These are phyloP conservation scores for Claviceps digitariae DNA, from an alignment of 2,329 filamentous ascomycete species.

Conservation along the genomic window DNA sequence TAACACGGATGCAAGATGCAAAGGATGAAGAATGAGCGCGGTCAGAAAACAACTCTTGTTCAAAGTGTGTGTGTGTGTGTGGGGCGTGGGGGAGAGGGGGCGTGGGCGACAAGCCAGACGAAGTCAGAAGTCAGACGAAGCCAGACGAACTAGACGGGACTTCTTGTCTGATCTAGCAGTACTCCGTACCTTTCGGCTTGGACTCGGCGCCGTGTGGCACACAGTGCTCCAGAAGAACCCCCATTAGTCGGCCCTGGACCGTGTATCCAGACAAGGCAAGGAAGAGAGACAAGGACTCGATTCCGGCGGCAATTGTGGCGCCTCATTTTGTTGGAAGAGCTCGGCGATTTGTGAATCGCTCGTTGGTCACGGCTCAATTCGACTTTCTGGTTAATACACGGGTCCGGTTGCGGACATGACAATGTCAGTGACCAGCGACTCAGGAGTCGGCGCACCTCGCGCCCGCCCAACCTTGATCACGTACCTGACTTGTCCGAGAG, in stretches of 20 bases:
- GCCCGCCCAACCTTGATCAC: too few relatives aligned
- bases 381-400: neutral
- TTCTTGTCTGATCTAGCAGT: neutral
- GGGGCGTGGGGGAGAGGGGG: too few relatives aligned
- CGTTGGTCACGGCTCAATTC: neutral
- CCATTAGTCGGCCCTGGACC: neutral
- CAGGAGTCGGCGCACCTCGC: neutral
- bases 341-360: neutral
- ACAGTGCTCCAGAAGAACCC: slow-evolving; percentile 4
- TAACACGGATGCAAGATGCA: neutral
- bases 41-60: neutral
- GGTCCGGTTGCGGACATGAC: neutral
- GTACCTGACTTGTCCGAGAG: neutral
- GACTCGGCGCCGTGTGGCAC: slow-evolving; percentile 5
- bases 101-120: neutral
- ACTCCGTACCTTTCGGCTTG: slow-evolving; percentile 2
- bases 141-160: neutral
- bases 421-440: neutral
- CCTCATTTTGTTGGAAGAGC: neutral
- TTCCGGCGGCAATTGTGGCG: neutral
- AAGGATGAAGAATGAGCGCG: neutral
- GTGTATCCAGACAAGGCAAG: neutral
- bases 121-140: neutral
- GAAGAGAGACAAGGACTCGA: neutral
- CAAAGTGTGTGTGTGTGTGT: too few relatives aligned